Conservation (phyloP, 768 basidiomycete genomes). For the Boletus subcaerulescens region DNA sequence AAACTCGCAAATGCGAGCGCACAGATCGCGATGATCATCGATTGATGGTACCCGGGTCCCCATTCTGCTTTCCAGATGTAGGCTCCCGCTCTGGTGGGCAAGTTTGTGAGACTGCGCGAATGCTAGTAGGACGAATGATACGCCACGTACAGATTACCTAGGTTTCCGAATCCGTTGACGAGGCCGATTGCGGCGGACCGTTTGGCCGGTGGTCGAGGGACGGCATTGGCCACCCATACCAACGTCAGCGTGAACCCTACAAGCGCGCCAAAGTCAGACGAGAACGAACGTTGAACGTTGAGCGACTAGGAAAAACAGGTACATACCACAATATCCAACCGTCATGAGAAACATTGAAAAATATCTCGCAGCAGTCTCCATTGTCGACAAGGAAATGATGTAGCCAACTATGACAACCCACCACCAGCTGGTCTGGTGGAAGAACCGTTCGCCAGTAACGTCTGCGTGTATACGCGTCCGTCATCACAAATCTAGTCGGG, state of each 20-base stretch:
- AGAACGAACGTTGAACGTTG: neutral
- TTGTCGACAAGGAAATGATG: neutral
- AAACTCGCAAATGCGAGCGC: constrained; percentile 28
- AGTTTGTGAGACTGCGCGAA: too few species aligned
- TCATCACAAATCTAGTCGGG: too few species aligned
- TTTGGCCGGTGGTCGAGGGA: neutral
- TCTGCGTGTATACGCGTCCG: too few species aligned
- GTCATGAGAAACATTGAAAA: neutral
- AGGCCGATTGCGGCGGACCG: neutral
- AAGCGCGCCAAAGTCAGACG: neutral
- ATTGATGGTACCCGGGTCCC: constrained; percentile 60
- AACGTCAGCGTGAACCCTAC: neutral
- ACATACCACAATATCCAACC: neutral
- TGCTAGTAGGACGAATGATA: too few species aligned
- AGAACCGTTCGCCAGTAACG: neutral
- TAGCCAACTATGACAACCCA: neutral
- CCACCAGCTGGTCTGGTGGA: neutral
- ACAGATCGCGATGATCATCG: constrained; percentile 50
- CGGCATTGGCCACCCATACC: neutral
- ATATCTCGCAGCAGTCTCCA: neutral
- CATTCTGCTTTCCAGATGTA: constrained; percentile 59
- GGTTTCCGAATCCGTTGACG: neutral
- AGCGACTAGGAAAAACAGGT: too few species aligned
- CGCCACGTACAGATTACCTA: neutral
- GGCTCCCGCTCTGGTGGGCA: constrained; percentile 47